These are phyloP conservation scores for Cymbomonas tetramitiformis DNA, from an alignment of 139 green algal species.

Conservation along the genomic window DNA sequence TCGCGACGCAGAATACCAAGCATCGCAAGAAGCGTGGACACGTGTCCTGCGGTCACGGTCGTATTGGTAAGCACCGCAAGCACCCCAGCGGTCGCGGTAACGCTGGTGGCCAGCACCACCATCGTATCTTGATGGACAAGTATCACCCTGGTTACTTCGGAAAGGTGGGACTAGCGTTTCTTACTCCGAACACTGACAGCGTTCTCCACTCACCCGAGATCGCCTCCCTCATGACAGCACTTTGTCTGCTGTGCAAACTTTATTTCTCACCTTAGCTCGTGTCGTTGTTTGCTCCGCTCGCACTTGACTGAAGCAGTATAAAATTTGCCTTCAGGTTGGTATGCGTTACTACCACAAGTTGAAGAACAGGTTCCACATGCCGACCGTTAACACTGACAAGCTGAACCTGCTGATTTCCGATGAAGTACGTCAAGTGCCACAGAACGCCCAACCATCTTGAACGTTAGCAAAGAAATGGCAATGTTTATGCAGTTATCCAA, in stretches of 20 bases:
- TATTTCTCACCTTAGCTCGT: too few relatives aligned
- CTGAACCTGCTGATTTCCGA: constrained; percentile 80
- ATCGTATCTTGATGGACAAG: constrained; percentile 97
- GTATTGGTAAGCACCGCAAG: constrained; percentile 98
- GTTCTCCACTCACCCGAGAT: too few relatives aligned
- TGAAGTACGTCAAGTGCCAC: constrained; percentile 30
- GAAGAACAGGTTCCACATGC: constrained; percentile 88
- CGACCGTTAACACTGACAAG: constrained; percentile 97
- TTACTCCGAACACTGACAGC: too few relatives aligned
- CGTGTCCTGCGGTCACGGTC: constrained; percentile 88
- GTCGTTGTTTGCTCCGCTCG: too few relatives aligned
- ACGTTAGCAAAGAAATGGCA: too few relatives aligned
- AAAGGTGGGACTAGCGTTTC: too few relatives aligned
- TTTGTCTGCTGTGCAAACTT: too few relatives aligned
- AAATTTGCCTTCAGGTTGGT: constrained; percentile 72
- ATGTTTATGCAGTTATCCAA: too few relatives aligned
- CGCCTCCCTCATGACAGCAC: too few relatives aligned
- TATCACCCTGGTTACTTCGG: constrained; percentile 44
- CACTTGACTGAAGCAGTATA: too few relatives aligned
- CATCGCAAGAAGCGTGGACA: constrained; percentile 97
- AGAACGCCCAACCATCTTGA: too few relatives aligned
- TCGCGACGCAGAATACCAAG: constrained; percentile 50
- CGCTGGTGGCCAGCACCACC: constrained; percentile 96
- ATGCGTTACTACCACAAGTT: constrained; percentile 94
- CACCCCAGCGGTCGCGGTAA: constrained; percentile 94